Evolutionary conservation across 2,329 filamentous ascomycete species (phyloP), one percentile per base, ranked within the genome.

Genomic region (Curvularia lunata): DNA sequence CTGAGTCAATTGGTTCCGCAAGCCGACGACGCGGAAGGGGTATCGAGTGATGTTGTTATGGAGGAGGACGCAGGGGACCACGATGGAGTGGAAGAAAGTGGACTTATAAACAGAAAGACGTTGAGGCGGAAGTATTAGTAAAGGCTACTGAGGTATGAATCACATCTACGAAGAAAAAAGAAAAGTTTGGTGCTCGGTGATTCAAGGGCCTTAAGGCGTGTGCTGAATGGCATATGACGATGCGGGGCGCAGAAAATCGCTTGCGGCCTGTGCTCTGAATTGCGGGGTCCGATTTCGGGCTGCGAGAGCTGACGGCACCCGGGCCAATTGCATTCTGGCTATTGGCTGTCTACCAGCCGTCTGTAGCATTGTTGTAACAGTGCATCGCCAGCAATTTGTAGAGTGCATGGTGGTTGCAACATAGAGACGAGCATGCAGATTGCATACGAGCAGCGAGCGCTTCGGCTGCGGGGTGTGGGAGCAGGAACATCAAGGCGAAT

Each of bases 231-330:
- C 61, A 57, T 62, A 64, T 63, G 60, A 65, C 60, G 55, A 61
- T 58, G 58, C 58, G 61, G 61, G 61, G 57, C 54, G 54, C 54
- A 54, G 43, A 57, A 55, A 54, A 48, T 57, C 54, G 56, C 54
- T 52, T 57, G 58, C 52, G 54, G 49, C 43, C 50, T 48, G 54
- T 54, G 49, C 50, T 43, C 28, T 28, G 42, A 52, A 56, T 43
- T 56, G 56, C 56, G 48, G 53, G 59, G 54, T 55, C 57, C 62
- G 59, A 61, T 46, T 63, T 61, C 60, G 49, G 59, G 52, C 58
- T 41, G 27, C 37, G 50, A 38, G 21, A 19, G n/a, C 12, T 47
- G 23, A 27, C 32, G 18, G 27, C 45, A 32, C 21, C 13, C 21
- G 21, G 32, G 27, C 55, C 30, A 58, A 58, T 58, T 38, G 37